Conservation (phyloP, 2,329 filamentous ascomycete species). For the Apiospora kogelbergensis region DNA sequence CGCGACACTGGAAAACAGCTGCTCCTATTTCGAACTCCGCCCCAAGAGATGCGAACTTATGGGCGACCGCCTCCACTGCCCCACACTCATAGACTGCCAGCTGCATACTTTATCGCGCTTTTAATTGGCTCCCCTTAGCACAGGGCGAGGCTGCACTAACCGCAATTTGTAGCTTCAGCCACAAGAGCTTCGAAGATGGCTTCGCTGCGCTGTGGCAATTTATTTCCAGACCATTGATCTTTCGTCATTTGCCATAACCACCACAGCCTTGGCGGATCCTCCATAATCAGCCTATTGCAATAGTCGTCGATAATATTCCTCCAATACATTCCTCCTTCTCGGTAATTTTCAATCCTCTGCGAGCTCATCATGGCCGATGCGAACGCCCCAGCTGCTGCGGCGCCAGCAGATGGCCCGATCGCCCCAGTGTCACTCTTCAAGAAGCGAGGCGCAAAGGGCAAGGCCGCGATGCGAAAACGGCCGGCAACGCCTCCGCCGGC, state of each 20-base stretch:
- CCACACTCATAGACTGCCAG: background rate
- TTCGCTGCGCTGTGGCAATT: background rate
- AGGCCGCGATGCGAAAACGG: conserved; percentile 77
- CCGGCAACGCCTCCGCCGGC: conserved; percentile 77
- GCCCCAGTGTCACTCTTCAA: conserved; percentile 74
- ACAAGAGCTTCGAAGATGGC: background rate
- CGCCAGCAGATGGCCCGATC: conserved; percentile 26
- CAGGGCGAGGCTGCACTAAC: conserved; percentile 4
- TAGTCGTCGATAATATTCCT: background rate
- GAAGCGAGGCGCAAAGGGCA: conserved; percentile 76
- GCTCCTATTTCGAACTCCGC: background rate
- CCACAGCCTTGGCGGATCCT: background rate
- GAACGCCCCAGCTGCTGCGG: conserved; percentile 15
- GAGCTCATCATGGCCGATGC: conserved; percentile 16
- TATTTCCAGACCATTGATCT: background rate
- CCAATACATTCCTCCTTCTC: background rate
- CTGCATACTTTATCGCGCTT: background rate
- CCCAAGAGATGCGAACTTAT: background rate
- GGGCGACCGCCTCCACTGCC: background rate
- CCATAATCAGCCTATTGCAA: background rate
- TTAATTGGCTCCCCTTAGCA: background rate
- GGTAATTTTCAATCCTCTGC: background rate
- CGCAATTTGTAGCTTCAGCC: conserved; percentile 2
- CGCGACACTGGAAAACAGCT: background rate
- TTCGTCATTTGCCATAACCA: background rate